A percentile compares a stretch with the other conserved stretches of the same genome.
These are phyloP conservation scores for Barnettozyma salicaria DNA, from an alignment of 805 yeast species.

Conservation along the genomic window DNA sequence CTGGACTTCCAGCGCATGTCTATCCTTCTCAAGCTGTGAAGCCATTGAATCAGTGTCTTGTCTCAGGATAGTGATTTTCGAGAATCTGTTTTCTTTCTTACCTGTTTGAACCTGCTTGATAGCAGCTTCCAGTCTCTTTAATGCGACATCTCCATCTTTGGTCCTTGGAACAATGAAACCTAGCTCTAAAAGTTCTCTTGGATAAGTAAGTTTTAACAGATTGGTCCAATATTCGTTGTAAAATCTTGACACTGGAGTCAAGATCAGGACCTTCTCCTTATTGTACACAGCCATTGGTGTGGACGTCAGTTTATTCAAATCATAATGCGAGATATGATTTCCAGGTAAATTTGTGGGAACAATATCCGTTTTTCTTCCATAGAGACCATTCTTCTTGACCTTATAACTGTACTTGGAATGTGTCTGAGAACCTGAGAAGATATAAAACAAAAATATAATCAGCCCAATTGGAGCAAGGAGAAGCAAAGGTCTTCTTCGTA, in stretches of 20 bases:
- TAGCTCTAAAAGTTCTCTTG: slow-evolving; percentile 75
- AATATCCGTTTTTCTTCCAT: slow-evolving; percentile 44
- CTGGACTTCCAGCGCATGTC: slow-evolving; percentile 84
- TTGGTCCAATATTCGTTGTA: slow-evolving; percentile 86
- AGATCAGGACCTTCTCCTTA: slow-evolving; percentile 75
- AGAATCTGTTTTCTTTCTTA: slow-evolving; percentile 59
- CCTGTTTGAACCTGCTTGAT: slow-evolving; percentile 66
- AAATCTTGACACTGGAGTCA: slow-evolving; percentile 88
- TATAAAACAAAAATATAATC: slow-evolving; percentile 36
- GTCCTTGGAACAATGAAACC: slow-evolving; percentile 90
- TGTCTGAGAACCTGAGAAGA: slow-evolving; percentile 33
- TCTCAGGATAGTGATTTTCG: slow-evolving; percentile 80
- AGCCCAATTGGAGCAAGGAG: slow-evolving; percentile 42
- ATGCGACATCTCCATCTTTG: slow-evolving; percentile 73
- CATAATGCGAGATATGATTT: slow-evolving; percentile 76
- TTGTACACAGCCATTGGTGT: slow-evolving; percentile 67
- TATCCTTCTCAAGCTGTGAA: slow-evolving; percentile 74
- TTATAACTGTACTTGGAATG: slow-evolving; percentile 25
- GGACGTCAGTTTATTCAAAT: slow-evolving; percentile 71
- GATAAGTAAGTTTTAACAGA: slow-evolving; percentile 66
- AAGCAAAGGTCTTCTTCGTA: slow-evolving; percentile 55
- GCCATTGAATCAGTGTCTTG: slow-evolving; percentile 80
- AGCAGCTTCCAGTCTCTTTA: slow-evolving; percentile 65
- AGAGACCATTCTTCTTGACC: slow-evolving; percentile 24
- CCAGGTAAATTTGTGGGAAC: slow-evolving; percentile 58